These are phyloP conservation scores for Leccinum fibrillosum DNA, from an alignment of 768 basidiomycete genomes.

Conservation along the genomic window DNA sequence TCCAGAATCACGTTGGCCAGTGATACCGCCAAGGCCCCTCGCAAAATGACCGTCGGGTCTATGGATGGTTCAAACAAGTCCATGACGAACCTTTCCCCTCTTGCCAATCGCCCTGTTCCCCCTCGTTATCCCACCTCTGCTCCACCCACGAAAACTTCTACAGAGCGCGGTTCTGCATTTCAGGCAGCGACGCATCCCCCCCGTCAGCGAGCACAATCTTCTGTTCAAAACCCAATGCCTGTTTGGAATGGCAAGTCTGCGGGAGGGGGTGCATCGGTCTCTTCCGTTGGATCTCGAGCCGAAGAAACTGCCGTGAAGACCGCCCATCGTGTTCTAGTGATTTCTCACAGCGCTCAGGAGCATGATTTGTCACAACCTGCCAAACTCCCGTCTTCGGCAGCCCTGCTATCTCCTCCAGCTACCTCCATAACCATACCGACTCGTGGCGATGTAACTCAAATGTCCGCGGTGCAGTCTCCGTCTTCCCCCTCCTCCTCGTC, in stretches of 20 bases:
- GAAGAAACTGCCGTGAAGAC: background rate
- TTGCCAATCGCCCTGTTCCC: constrained; percentile 60
- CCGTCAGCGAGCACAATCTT: constrained; percentile 30
- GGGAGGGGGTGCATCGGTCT: constrained; percentile 6
- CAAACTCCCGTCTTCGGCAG: constrained; percentile 3
- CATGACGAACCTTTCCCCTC: constrained; percentile 41
- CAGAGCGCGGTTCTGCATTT: constrained; percentile 27
- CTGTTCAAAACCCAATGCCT: constrained; percentile 20
- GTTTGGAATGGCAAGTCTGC: constrained; percentile 15
- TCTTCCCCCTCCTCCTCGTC: background rate
- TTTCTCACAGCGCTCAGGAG: constrained; percentile 7
- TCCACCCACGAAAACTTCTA: constrained; percentile 44
- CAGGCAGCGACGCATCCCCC: constrained; percentile 10
- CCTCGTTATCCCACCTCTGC: constrained; percentile 49
- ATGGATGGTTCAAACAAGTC: constrained; percentile 30
- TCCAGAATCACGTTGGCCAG: constrained; percentile 62
- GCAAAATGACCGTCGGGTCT: constrained; percentile 29
- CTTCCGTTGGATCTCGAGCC: constrained; percentile 7
- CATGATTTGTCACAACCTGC: background rate
- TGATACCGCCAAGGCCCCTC: constrained; percentile 30
- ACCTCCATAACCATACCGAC: constrained; percentile 1
- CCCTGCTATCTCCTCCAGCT: constrained; percentile 1
- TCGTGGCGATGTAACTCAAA: constrained; percentile 1
- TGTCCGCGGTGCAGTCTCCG: background rate
- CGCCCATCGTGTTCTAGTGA: background rate